Base-by-base conservation (phyloP, 2,329 filamentous ascomycete genomes). In the Cryphonectria japonica region DNA sequence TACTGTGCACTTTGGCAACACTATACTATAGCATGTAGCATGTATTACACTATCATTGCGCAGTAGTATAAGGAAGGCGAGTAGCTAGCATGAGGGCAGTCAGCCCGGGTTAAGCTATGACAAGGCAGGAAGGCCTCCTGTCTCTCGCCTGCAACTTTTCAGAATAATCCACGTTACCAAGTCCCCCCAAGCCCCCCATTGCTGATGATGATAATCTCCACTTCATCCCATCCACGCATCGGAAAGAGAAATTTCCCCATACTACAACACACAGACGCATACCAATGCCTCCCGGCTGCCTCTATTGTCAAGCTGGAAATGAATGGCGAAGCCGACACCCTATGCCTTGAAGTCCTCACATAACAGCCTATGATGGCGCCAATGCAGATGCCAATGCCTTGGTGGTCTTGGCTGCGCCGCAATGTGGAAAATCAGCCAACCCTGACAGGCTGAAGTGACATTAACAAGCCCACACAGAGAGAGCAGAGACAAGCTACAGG, bases 181-280 rank as follows among this genome's bases (percentile, higher is more conserved):
- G 34, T 34, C 34, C 34, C 34, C 37, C 54, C 26, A 16, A 32
- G 6, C 13, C 54, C 14, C 54, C 6, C 26, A 29, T 2, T 3
- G n/a, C 52, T 32, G 54, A 32, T 16, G n/a, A 29, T 14, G 2
- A 59, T 34, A 32, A 64, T 46, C 61, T 64, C 37, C 61, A 64
- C 61, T 43, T 64, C 39, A 46, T 22, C 61, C 61, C 39, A 46
- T 22, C 61, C 61, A 64, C 61, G 46, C 16, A 13, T 64, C 39
- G 46, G 16, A 34, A n/a, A 16, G 7, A 50, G 22, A 11, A 14
- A 2, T 19, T 32, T 59, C 29, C 13, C 14, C 54, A 50, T 50
- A 11, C 26, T 34, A 29, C 54, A 26, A 14, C 52, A 57, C 26
- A 57, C 9, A 57, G 13, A 16, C 52, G 13, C 29, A 19, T 7